Percentiles rank a stretch among this genome's conserved stretches.
These are phyloP conservation scores for Rhododendron molle DNA, from an alignment of 148 eudicot species.

Conservation along the genomic window DNA sequence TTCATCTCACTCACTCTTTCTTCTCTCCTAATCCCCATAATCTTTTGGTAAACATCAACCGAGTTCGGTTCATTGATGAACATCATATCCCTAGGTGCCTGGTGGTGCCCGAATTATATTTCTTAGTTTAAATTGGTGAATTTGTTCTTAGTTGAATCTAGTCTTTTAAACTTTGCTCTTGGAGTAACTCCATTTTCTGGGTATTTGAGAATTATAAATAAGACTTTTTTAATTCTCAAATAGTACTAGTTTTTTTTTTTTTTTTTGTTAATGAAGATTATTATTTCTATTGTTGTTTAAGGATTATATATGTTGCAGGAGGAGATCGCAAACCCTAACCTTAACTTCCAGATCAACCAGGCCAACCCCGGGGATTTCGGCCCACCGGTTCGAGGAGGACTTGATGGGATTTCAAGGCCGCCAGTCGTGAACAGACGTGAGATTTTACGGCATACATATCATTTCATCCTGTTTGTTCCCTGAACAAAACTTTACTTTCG, in stretches of 20 bases:
- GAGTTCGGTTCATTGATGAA: neutral
- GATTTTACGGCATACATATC: slow-evolving; percentile 10
- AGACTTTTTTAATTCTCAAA: neutral
- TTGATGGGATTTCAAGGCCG: slow-evolving; percentile 67
- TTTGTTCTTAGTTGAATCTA: neutral
- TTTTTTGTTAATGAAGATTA: neutral
- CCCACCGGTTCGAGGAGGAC: slow-evolving; percentile 46
- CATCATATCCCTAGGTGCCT: neutral
- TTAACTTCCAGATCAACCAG: slow-evolving; percentile 35
- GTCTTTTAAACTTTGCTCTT: neutral
- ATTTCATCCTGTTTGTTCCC: neutral
- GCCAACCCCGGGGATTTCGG: slow-evolving; percentile 36
- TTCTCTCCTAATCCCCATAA: slow-evolving; percentile 55
- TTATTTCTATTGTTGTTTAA: neutral
- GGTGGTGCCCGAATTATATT: neutral
- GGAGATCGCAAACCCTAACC: slow-evolving; percentile 28
- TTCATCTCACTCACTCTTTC: slow-evolving; percentile 42
- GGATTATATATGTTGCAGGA: slow-evolving; percentile 18
- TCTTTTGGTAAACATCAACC: slow-evolving; percentile 48
- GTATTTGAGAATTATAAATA: neutral
- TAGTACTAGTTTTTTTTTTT: neutral
- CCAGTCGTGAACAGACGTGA: slow-evolving; percentile 77
- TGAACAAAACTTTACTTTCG: neutral
- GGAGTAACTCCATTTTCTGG: neutral
- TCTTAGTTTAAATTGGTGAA: neutral